Evolutionary conservation across 306 rosid species (phyloP), one percentile per base, ranked within the genome.

Genomic region (Rubus idaeus): DNA sequence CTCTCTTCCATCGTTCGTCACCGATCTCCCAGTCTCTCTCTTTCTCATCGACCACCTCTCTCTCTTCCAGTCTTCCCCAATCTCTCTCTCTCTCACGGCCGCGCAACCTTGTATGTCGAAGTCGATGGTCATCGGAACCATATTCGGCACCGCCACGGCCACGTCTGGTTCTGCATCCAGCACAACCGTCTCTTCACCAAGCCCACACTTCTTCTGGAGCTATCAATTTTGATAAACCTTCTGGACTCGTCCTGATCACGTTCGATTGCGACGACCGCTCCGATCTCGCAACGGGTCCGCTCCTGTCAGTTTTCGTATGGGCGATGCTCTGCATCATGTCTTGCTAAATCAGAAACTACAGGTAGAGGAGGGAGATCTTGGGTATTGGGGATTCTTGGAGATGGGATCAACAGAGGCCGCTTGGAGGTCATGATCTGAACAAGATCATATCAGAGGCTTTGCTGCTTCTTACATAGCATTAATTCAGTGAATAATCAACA

Each of bases 211-310:
- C 97, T 95, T 44, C 89, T 95, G 37, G 96, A 95, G 71, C 87
- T 95, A 18, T 90, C 99, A 1, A 67, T 92, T 77, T 56, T 85
- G 57, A 95, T 94, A 53, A 78, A 82, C 88, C 85, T 82, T 78
- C 83, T 26, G 97, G 97, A 18, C 77, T 89, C 58, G 96, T 95
- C 63, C 89, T 97, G 6, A 86, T 92, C 68, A 97, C 97, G 3
- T 89, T 95, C 10, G 97, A 92, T 60, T 84, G 91, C 68, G 64
- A 69, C 45, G 77, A 41, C 51, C 77, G 75, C 14, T 39, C 89
- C 50, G 89, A 86, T 57, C 80, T 78, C 60, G 75, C 73, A 3
- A 53, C 76, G 0, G 88, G 87, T 71, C 92, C 90, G 12, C 97
- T 92, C 79, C 90, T 84, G 1, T 81, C 90, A 8, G 85, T 89